Evolutionary conservation across 2,329 filamentous ascomycete species (phyloP).

Genomic region (Catunica adiposa): DNA sequence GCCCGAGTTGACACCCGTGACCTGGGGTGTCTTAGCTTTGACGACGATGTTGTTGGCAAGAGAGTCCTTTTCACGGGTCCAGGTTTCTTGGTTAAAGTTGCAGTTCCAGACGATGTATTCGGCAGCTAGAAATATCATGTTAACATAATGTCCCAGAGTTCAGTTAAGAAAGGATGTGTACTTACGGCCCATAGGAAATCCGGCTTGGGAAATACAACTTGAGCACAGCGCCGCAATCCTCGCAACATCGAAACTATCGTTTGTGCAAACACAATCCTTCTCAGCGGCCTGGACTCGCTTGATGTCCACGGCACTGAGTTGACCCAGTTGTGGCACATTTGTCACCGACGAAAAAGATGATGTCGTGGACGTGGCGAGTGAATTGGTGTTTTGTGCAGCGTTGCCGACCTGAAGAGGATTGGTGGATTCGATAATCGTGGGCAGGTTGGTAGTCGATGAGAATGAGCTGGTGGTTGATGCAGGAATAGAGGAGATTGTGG

Average conservation of each 20-base stretch:
- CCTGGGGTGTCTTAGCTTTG: conserved; percentile 19
- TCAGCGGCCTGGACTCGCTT: conserved; percentile 19
- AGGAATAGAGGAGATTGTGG: background rate
- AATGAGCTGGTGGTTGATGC: background rate
- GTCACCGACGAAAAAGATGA: background rate
- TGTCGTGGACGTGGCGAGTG: background rate
- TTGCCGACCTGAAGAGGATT: conserved; percentile 15
- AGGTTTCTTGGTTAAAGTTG: conserved; percentile 20
- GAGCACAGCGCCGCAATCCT: conserved; percentile 24
- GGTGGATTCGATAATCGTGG: conserved; percentile 11
- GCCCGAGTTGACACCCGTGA: conserved; percentile 15
- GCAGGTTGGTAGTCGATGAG: background rate
- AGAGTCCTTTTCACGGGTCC: conserved; percentile 20
- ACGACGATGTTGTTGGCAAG: conserved; percentile 22
- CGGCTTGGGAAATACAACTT: conserved; percentile 23
- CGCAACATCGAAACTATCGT: conserved; percentile 26
- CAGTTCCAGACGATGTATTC: conserved; percentile 23
- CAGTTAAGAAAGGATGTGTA: background rate
- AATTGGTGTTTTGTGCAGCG: conserved; percentile 2
- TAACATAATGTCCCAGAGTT: background rate
- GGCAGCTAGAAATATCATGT: conserved; percentile 20
- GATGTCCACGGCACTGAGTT: conserved; percentile 16
- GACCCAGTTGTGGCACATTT: conserved; percentile 11
- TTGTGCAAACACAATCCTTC: conserved; percentile 23
- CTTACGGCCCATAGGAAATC: conserved; percentile 22